These are phyloP conservation scores for Aureobasidium sp. DNA, from an alignment of 2,329 filamentous ascomycete species.

Conservation along the genomic window DNA sequence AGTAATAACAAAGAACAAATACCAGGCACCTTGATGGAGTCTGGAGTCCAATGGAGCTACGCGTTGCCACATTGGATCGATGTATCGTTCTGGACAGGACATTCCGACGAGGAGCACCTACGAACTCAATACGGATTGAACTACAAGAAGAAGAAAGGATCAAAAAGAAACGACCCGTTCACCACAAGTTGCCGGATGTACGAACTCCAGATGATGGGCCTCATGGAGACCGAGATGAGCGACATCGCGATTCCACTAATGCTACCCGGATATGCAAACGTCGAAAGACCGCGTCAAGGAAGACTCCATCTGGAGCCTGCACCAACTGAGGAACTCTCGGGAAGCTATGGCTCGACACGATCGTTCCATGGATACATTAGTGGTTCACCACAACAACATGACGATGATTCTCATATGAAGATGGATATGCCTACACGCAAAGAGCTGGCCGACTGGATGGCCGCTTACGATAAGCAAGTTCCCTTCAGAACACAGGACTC, in stretches of 20 bases:
- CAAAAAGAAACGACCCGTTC: conserved; percentile 46
- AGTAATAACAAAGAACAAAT: not conserved
- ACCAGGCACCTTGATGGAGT: conserved; percentile 3
- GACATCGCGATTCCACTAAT: conserved; percentile 65
- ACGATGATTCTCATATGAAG: not conserved
- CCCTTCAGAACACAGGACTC: conserved; percentile 28
- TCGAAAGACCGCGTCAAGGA: not conserved
- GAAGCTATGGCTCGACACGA: conserved; percentile 6
- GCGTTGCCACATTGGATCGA: conserved; percentile 96
- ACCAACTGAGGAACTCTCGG: not conserved
- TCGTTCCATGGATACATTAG: conserved; percentile 9
- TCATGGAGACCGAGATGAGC: conserved; percentile 80
- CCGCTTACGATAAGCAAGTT: conserved; percentile 43
- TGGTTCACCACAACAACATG: not conserved
- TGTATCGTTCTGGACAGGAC: conserved; percentile 90
- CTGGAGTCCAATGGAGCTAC: conserved; percentile 59
- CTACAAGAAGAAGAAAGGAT: conserved; percentile 19
- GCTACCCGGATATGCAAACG: conserved; percentile 34
- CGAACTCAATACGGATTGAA: conserved; percentile 15
- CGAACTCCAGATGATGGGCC: conserved; percentile 90
- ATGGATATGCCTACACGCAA: conserved; percentile 10
- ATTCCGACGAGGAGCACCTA: conserved; percentile 57
- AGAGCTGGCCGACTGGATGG: conserved; percentile 32
- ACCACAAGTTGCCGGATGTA: conserved; percentile 81
- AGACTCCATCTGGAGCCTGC: not conserved